Evolutionary conservation across 495 filamentous ascomycete genomes (phyloP), one percentile per base, ranked within the genome.

Genomic region (Symbiotaphrina buchneri): DNA sequence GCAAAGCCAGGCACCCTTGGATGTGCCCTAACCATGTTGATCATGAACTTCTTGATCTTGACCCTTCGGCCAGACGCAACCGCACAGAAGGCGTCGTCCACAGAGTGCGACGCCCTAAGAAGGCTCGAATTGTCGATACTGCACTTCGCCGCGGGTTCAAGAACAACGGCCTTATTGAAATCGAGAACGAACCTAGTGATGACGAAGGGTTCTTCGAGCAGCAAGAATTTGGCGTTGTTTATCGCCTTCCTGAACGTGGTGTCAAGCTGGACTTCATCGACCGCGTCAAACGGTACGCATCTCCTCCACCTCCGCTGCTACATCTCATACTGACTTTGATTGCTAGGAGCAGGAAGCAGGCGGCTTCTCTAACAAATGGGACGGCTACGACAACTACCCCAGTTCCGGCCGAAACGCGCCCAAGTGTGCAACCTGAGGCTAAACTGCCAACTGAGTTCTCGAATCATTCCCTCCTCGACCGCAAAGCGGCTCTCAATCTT

Each of bases 21-120:
- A 73, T 68, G 56, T 97, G 87, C 42, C 85, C 87, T 36, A 71
- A 70, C 43, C 87, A 97, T 48, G 59, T 74, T 21, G 75, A 81
- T 27, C 57, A 69, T 23, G 63, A 69, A 21, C 46, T 68, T 15
- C 41, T 32, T 8, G 30, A 40, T 42, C 32, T 63, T 53, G 49
- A 53, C 41, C 33, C 55, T 11, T 20, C 31, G 16, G 41, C 47
- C 18, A 36, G 38, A 31, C 26, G 30, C 14, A 36, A 45, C 20
- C 34, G 40, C 6, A 39, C 8, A 32, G 29, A 16, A 28, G 30
- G 16, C 32, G 30, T 11, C 38, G 39, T 33, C 27, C 47, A 44
- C 38, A 47, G 47, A 35, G 39, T 63, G 32, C 64, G 74, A 19
- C 58, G 62, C 19, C 65, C 69, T 5, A 64, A 59, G 39, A 54